Conservation (phyloP, 805 yeast species). For the Nadsonia fulvescens region DNA sequence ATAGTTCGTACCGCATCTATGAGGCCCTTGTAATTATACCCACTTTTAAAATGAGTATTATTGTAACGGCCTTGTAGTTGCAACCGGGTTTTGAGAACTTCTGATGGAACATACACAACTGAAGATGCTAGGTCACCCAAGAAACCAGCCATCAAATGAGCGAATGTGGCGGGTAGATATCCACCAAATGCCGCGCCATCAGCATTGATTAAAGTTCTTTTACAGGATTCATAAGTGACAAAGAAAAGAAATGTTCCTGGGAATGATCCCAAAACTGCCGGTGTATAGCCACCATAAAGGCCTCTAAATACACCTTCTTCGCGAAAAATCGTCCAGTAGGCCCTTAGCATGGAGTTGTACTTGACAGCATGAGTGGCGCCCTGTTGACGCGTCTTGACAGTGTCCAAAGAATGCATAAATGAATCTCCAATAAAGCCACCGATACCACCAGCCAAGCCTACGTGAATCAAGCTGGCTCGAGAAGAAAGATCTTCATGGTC, state of each 20-base stretch:
- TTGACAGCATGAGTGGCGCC: conserved; percentile 60
- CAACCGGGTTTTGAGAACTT: conserved; percentile 79
- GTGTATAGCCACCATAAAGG: conserved; percentile 78
- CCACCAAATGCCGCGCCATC: too few species aligned
- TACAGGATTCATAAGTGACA: conserved; percentile 71
- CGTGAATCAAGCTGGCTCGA: too few species aligned
- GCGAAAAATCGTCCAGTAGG: conserved; percentile 52
- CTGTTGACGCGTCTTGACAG: conserved; percentile 93
- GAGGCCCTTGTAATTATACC: conserved; percentile 72
- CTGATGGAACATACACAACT: conserved; percentile 84
- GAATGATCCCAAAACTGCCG: conserved; percentile 73
- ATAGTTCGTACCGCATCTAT: conserved; percentile 54
- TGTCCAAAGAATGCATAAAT: conserved; percentile 87
- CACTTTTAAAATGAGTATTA: conserved; percentile 60
- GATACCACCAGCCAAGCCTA: conserved; percentile 88
- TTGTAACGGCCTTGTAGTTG: conserved; percentile 83
- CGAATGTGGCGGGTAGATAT: conserved; percentile 56
- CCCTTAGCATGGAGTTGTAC: conserved; percentile 58
- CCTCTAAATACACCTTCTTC: conserved; percentile 82
- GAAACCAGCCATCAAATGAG: conserved; percentile 74
- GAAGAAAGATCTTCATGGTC: too few species aligned
- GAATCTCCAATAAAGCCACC: conserved; percentile 92
- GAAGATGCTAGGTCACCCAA: conserved; percentile 87
- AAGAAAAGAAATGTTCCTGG: conserved; percentile 93
- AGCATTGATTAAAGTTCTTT: conserved; percentile 52